phyloP scores from a whole-genome alignment of 2,329 filamentous ascomycete species.

The Claviceps fusiformis region DNA sequence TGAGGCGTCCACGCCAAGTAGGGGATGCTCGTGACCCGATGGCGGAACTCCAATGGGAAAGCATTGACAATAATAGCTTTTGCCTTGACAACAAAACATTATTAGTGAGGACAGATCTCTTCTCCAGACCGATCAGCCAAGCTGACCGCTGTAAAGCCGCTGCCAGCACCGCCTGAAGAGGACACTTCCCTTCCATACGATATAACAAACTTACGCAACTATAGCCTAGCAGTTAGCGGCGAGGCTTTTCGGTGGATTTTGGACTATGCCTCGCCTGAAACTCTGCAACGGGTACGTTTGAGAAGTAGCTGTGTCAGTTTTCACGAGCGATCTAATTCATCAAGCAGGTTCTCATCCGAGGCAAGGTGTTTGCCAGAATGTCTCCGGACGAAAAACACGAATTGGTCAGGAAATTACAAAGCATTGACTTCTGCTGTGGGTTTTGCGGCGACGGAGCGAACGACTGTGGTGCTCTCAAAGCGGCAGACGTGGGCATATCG shows the following conservation, averaged over 20 bases:
- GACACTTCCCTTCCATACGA: constrained; percentile 81
- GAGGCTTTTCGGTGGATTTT: constrained; percentile 96
- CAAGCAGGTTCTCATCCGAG: constrained; percentile 67
- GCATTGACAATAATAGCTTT: constrained; percentile 74
- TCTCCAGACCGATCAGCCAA: background rate
- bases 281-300: constrained; percentile 51
- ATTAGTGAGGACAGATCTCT: constrained; percentile 30
- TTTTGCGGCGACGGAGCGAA: constrained; percentile 98
- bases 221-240: constrained; percentile 77
- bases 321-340: background rate
- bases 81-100: constrained; percentile 69
- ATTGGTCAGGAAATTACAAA: constrained; percentile 90
- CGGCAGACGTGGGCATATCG: constrained; percentile 93
- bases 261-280: constrained; percentile 72
- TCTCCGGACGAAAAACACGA: constrained; percentile 98
- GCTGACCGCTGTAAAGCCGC: constrained; percentile 36
- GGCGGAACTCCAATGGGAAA: constrained; percentile 74
- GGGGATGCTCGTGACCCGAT: constrained; percentile 61
- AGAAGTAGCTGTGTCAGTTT: background rate
- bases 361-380: constrained; percentile 95
- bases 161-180: constrained; percentile 52
- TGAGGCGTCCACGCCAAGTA: constrained; percentile 13
- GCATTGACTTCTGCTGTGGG: constrained; percentile 85
- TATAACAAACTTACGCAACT: constrained; percentile 68
- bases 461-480: constrained; percentile 92